These are phyloP conservation scores for Pichia sp. DNA, from an alignment of 1,139 yeast species.

Conservation along the genomic window DNA sequence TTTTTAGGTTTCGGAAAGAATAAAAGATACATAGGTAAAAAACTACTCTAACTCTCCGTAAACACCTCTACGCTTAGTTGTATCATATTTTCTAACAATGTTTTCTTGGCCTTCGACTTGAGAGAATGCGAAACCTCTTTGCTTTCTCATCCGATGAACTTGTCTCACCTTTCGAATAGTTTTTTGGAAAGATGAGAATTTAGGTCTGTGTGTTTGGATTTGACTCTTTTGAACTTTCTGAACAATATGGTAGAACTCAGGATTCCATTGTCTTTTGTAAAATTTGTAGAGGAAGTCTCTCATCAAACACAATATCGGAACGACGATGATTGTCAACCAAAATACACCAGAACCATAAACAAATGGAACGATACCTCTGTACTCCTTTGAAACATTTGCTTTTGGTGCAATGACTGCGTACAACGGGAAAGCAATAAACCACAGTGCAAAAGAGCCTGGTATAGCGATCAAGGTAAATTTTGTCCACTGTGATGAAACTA, in stretches of 20 bases:
- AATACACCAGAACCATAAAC: slow-evolving; percentile 75
- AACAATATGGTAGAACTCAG: slow-evolving; percentile 89
- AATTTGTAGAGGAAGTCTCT: slow-evolving; percentile 95
- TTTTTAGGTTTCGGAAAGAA: neutral
- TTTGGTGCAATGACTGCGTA: slow-evolving; percentile 84
- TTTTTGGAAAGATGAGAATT: slow-evolving; percentile 94
- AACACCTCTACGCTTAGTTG: slow-evolving; percentile 62
- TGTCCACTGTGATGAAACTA: slow-evolving; percentile 91
- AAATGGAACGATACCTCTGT: slow-evolving; percentile 70
- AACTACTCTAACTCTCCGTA: slow-evolving; percentile 41
- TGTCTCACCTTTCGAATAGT: slow-evolving; percentile 97
- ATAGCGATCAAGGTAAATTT: slow-evolving; percentile 87
- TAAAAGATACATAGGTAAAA: neutral
- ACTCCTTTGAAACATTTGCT: slow-evolving; percentile 78
- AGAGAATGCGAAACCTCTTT: slow-evolving; percentile 97
- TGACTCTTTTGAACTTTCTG: slow-evolving; percentile 96
- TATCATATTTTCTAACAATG: slow-evolving; percentile 89
- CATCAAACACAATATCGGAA: slow-evolving; percentile 71
- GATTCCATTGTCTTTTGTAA: slow-evolving; percentile 84
- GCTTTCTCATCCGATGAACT: slow-evolving; percentile 96
- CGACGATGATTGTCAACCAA: slow-evolving; percentile 78
- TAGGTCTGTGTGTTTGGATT: slow-evolving; percentile 88
- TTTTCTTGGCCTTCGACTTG: slow-evolving; percentile 93
- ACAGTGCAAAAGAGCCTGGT: slow-evolving; percentile 84
- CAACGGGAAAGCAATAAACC: slow-evolving; percentile 84